Evolutionary conservation across 2,329 filamentous ascomycete genomes (phyloP).

Genomic region (Escovopsis sp.): DNA sequence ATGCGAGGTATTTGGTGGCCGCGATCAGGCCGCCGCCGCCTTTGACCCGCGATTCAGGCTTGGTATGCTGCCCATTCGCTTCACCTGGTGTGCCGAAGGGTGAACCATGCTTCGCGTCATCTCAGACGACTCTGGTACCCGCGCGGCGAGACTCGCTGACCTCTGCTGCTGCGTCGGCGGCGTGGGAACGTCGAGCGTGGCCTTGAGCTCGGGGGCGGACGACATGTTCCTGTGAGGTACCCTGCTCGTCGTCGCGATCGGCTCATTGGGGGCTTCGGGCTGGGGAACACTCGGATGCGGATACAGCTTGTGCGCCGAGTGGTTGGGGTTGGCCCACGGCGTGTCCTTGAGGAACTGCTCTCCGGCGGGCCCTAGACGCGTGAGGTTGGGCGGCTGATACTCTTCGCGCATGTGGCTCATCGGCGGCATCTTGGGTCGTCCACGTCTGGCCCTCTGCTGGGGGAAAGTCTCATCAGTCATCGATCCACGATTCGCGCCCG

Average conservation of each 20-base stretch:
- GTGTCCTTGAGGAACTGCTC: slow-evolving; percentile 83
- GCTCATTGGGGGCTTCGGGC: slow-evolving; percentile 7
- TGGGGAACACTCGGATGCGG: slow-evolving; percentile 20
- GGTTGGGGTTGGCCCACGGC: slow-evolving; percentile 83
- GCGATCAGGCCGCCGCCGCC: slow-evolving; percentile 17
- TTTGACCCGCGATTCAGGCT: slow-evolving; percentile 19
- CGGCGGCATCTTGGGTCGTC: slow-evolving; percentile 20
- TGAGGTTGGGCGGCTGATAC: slow-evolving; percentile 31
- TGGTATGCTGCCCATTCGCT: slow-evolving; percentile 17
- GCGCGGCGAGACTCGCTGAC: slow-evolving; percentile 12
- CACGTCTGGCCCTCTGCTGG: slow-evolving; percentile 21
- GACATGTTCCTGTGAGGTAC: slow-evolving; percentile 9
- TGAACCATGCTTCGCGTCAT: slow-evolving; percentile 23
- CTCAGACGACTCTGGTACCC: slow-evolving; percentile 28
- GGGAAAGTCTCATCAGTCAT: slow-evolving; percentile 10
- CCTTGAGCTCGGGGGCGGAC: slow-evolving; percentile 10
- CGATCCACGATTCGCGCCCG: no score
- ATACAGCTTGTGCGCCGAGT: slow-evolving; percentile 46
- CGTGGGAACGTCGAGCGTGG: slow-evolving; percentile 10
- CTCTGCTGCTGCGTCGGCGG: slow-evolving; percentile 8
- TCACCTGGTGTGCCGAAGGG: slow-evolving; percentile 17
- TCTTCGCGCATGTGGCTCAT: slow-evolving; percentile 28
- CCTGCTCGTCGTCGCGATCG: slow-evolving; percentile 6
- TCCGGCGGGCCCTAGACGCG: slow-evolving; percentile 48
- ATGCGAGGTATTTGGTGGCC: no score